phyloP scores from a whole-genome alignment of 129 eudicot species.

The Daucus carota region DH1_v3.0 NC_030387.2:23052001-23052500 shows the following conservation, averaged over 20 bases:
- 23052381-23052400: slow-evolving; percentile 10
- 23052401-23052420: neutral
- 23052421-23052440: neutral
- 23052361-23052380: slow-evolving; percentile 2
- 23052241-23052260: slow-evolving; percentile 21
- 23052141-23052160: too few relatives aligned
- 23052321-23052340: neutral
- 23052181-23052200: slow-evolving; percentile 26
- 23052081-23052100: too few relatives aligned
- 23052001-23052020: too few relatives aligned
- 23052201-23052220: slow-evolving; percentile 53
- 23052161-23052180: slow-evolving; percentile 7
- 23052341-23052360: neutral
- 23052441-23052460: too few relatives aligned
- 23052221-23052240: slow-evolving; percentile 17
- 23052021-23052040: too few relatives aligned
- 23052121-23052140: too few relatives aligned
- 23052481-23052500: too few relatives aligned
- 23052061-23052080: too few relatives aligned
- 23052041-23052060: too few relatives aligned
- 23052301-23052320: neutral
- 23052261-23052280: neutral
- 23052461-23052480: too few relatives aligned
- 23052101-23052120: too few relatives aligned
- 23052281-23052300: neutral